Evolutionary conservation across 1,284 basidiomycete genomes (phyloP).

Genomic region (Austroboletus niveus): DNA sequence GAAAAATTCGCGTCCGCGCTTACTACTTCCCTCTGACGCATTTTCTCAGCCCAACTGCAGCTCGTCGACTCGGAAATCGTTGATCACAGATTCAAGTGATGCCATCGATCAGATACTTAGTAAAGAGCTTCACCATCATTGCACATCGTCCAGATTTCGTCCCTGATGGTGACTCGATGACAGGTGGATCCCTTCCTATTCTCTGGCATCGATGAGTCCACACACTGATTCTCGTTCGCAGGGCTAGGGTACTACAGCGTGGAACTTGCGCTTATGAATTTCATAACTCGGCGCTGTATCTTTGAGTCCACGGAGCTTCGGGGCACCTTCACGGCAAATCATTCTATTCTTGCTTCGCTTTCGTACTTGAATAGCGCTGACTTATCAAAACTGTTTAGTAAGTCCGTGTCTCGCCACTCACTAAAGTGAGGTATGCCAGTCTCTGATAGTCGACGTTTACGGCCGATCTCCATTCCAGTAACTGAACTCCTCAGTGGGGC

Average conservation of each 20-base stretch:
- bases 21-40: not conserved
- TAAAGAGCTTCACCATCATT: not conserved
- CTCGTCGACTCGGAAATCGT: slow-evolving; percentile 6
- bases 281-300: slow-evolving; percentile 3
- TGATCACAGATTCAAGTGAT: slow-evolving; percentile 6
- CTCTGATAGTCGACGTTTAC: not conserved
- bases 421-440: not conserved
- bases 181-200: not conserved
- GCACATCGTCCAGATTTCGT: slow-evolving; percentile 1
- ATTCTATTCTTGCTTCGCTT: not conserved
- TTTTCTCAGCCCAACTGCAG: not conserved
- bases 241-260: slow-evolving; percentile 2
- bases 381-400: too few relatives aligned
- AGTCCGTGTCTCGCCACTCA: slow-evolving; percentile 1
- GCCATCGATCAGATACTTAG: not conserved
- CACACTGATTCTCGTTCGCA: slow-evolving; percentile 9
- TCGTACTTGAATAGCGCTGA: too few relatives aligned
- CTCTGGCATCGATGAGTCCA: not conserved
- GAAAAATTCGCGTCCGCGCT: slow-evolving; percentile 1
- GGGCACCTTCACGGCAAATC: not conserved
- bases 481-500: not conserved
- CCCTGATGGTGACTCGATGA: not conserved
- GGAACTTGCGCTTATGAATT: slow-evolving; percentile 12
- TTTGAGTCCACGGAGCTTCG: slow-evolving; percentile 10
- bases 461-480: not conserved